Base-by-base conservation (phyloP, 805 yeast species). In the Monosporozyma siamensis region DNA sequence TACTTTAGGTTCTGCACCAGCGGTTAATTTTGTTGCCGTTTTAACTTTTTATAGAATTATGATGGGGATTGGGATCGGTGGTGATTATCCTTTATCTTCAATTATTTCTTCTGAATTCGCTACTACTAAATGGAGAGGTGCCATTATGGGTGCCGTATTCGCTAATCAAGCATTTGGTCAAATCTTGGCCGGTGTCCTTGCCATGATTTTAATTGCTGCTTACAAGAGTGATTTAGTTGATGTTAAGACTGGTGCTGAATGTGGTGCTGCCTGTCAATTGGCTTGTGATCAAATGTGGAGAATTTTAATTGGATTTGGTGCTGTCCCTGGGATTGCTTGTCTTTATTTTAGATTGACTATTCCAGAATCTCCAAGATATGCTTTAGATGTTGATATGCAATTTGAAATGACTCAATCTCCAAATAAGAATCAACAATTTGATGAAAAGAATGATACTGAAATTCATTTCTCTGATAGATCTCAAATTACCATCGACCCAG, bases 151-250 rank as follows among this genome's bases (percentile, higher is more conserved):
- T 60, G 95, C 95, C 23, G 95, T 87, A 44, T 89, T 89, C 66
- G 90, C 96, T 44, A 88, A 88, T 72, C 97, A 89, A 70, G 97
- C 96, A 67, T 78, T 92, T 80, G 97, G 97, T 65, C 96, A 89
- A 71, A 75, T 88, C 47, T 59, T 79, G 15, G 95, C 87, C 47
- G 95, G 90, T 77, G 71, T 87, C 51, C 84, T 87, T 54, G 85
- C 95, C 44, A 67, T 87, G 48, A 59, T 84, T 45, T 72, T 78
- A 59, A 82, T 85, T 52, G 83, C 81, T 44, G 95, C 78, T 55
- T 88, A 82, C 74, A 84, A 82, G 64, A 63, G 68, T 51, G 71
- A 71, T 31, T 68, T 87, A 51, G 67, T 68, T 42, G 60, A 51
- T 43, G 87, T 83, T 34, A 65, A 70, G 51, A 54, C 70, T 39